phyloP scores from a whole-genome alignment of 1,284 basidiomycete species.

The Wallemia ichthyophaga region DNA sequence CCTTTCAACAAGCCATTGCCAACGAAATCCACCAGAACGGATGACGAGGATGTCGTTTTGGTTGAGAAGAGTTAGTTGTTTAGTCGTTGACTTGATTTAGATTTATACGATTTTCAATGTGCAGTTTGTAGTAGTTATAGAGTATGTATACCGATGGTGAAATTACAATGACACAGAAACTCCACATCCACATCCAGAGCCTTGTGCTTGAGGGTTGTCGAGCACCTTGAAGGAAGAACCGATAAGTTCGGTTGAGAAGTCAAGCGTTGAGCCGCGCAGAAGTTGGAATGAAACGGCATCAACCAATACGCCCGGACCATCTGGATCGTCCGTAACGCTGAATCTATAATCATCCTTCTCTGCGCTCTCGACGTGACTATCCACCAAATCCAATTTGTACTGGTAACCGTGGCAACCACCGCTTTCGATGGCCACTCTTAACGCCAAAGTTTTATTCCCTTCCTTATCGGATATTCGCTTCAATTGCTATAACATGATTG shows the following conservation, averaged over 20 bases:
- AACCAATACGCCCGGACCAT: conserved; percentile 24
- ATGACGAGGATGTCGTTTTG: not conserved
- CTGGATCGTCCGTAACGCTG: conserved; percentile 4
- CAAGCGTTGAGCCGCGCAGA: conserved; percentile 51
- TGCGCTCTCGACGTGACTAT: conserved; percentile 16
- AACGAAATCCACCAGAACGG: not conserved
- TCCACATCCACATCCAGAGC: conserved; percentile 61
- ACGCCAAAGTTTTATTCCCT: conserved; percentile 27
- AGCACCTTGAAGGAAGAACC: conserved; percentile 50
- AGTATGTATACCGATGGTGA: too few species aligned
- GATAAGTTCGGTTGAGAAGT: conserved; percentile 70
- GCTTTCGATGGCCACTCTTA: conserved; percentile 51
- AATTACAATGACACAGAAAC: conserved; percentile 15
- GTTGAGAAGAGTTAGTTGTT: not conserved
- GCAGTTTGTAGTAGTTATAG: too few species aligned
- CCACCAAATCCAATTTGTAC: conserved; percentile 54
- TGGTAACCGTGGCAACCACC: conserved; percentile 83
- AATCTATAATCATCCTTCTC: conserved; percentile 31
- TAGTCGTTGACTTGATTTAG: too few species aligned
- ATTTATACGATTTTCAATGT: too few species aligned
- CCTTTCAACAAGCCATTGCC: not conserved
- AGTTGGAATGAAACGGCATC: conserved; percentile 51
- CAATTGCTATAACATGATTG: conserved; percentile 26
- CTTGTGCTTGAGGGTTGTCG: conserved; percentile 58
- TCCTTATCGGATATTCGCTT: conserved; percentile 27